Conservation (phyloP, 192 early-diverging fungal genomes). For the Piromyces finnis region DNA sequence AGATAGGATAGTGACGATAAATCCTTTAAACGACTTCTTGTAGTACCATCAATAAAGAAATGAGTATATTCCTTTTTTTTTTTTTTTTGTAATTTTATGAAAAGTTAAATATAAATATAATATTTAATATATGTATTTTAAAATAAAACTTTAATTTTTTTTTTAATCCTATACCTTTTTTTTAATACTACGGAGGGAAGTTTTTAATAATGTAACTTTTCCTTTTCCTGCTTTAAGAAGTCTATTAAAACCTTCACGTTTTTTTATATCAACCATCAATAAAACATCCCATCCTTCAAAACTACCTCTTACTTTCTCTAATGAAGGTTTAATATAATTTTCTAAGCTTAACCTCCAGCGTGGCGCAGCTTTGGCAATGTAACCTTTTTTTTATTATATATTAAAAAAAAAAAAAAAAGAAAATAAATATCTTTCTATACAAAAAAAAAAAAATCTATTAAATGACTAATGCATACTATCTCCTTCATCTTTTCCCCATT, state of each 20-base stretch:
- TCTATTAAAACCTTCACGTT: slow-evolving; percentile 9
- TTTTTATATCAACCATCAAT: slow-evolving; percentile 7
- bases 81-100: no score
- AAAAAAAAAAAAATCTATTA: no score
- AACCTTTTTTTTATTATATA: background rate
- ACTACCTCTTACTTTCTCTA: background rate
- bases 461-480: background rate
- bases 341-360: slow-evolving; percentile 11
- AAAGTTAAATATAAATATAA: no score
- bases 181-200: background rate
- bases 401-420: no score
- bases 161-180: background rate
- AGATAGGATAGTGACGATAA: no score
- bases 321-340: slow-evolving; percentile 3
- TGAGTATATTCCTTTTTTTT: no score
- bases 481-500: slow-evolving; percentile 6
- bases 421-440: no score
- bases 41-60: no score
- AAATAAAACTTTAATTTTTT: no score
- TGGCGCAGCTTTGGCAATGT: slow-evolving; percentile 4
- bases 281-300: slow-evolving; percentile 12
- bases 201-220: slow-evolving; percentile 1
- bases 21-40: no score
- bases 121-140: no score
- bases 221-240: slow-evolving; percentile 13